Evolutionary conservation across 495 filamentous ascomycete species (phyloP).

Genomic region (Talaromyces nanjingensis): DNA sequence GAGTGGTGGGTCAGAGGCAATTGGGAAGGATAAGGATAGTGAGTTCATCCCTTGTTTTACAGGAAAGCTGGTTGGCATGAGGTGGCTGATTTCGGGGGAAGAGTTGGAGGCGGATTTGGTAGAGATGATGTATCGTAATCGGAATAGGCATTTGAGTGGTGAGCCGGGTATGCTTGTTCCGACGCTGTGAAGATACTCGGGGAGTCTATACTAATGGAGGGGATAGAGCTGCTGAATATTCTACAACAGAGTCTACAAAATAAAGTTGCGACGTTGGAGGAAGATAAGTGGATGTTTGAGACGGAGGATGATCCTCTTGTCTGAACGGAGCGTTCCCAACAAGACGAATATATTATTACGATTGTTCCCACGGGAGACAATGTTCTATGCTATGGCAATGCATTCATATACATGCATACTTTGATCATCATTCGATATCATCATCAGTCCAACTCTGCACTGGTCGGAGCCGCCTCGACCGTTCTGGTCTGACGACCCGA

Average conservation of each 20-base stretch:
- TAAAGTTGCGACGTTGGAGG: slow-evolving; percentile 64
- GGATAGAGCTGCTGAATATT: slow-evolving; percentile 62
- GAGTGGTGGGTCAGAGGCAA: slow-evolving; percentile 18
- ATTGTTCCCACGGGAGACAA: background rate
- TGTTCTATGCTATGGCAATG: slow-evolving; percentile 8
- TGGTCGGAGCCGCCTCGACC: slow-evolving; percentile 43
- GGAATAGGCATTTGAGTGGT: slow-evolving; percentile 51
- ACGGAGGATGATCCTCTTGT: slow-evolving; percentile 46
- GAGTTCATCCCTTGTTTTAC: slow-evolving; percentile 13
- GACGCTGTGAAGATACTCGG: background rate
- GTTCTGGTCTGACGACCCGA: slow-evolving; percentile 30
- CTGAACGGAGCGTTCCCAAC: slow-evolving; percentile 12
- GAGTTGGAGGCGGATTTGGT: slow-evolving; percentile 42
- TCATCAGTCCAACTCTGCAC: slow-evolving; percentile 49
- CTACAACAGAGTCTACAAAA: slow-evolving; percentile 64
- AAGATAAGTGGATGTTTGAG: slow-evolving; percentile 92
- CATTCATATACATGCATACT: background rate
- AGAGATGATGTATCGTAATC: slow-evolving; percentile 51
- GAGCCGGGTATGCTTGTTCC: slow-evolving; percentile 49
- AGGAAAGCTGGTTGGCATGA: background rate
- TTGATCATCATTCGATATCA: slow-evolving; percentile 3
- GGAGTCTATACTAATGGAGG: background rate
- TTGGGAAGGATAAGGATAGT: slow-evolving; percentile 41
- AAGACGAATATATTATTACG: background rate
- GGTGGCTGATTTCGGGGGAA: slow-evolving; percentile 13